Conservation (phyloP, 2,329 filamentous ascomycete species). For the Graphium sp. region DNA sequence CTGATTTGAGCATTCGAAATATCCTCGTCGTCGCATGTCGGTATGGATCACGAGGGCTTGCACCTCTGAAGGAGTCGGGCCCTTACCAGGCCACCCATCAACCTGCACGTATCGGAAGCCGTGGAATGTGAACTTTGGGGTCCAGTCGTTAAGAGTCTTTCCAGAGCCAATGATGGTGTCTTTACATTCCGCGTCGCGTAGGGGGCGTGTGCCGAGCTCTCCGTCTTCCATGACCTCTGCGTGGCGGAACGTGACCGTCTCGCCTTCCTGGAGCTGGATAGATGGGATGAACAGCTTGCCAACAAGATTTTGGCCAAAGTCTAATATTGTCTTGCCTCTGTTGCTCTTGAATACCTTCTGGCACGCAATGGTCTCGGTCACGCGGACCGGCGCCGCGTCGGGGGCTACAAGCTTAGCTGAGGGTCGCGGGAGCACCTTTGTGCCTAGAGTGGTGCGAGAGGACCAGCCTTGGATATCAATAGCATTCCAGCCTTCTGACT, state of each 20-base stretch:
- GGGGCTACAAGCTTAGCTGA: slow-evolving; percentile 18
- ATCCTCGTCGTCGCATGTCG: slow-evolving; percentile 30
- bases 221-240: slow-evolving; percentile 36
- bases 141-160: slow-evolving; percentile 13
- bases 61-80: slow-evolving; percentile 7
- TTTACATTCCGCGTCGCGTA: slow-evolving; percentile 21
- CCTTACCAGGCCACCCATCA: slow-evolving; percentile 19
- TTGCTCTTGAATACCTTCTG: slow-evolving; percentile 12
- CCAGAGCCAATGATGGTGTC: slow-evolving; percentile 19
- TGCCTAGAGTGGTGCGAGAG: slow-evolving; percentile 3
- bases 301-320: slow-evolving; percentile 43
- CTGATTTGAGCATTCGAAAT: slow-evolving; percentile 31
- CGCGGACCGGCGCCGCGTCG: slow-evolving; percentile 10
- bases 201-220: slow-evolving; percentile 20
- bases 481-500: slow-evolving; percentile 10
- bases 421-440: slow-evolving; percentile 13
- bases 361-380: too few relatives aligned
- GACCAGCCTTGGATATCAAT: slow-evolving; percentile 13
- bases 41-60: slow-evolving; percentile 24
- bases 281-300: slow-evolving; percentile 24
- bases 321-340: slow-evolving; percentile 27
- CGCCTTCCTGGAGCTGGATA: slow-evolving; percentile 16
- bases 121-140: slow-evolving; percentile 34
- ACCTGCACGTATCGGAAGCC: slow-evolving; percentile 34
- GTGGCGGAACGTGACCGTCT: slow-evolving; percentile 27